Percentiles rank a stretch among this genome's conserved stretches.
These are phyloP conservation scores for Pezicula carpinea DNA, from an alignment of 2,329 filamentous ascomycete species.

Conservation along the genomic window DNA sequence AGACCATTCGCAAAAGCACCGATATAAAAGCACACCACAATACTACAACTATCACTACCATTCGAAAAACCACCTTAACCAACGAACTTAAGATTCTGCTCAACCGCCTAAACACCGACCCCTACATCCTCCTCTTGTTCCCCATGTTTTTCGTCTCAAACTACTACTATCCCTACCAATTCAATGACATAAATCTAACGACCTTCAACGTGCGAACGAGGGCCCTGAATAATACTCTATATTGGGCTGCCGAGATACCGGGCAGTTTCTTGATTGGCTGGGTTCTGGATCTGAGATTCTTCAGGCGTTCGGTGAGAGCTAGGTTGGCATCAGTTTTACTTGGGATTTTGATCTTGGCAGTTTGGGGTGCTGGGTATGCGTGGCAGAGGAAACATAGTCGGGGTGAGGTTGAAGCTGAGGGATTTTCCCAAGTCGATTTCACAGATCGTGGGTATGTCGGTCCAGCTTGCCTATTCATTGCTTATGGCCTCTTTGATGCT, in stretches of 20 bases:
- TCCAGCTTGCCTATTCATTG: constrained; percentile 84
- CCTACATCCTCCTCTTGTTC: constrained; percentile 69
- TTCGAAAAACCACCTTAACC: constrained; percentile 82
- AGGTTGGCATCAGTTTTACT: constrained; percentile 56
- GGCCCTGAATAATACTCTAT: constrained; percentile 68
- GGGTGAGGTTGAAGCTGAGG: constrained; percentile 6
- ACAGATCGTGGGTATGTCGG: constrained; percentile 60
- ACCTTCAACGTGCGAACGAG: constrained; percentile 70
- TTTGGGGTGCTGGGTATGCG: constrained; percentile 78
- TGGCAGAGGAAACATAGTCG: constrained; percentile 63
- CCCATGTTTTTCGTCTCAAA: constrained; percentile 77
- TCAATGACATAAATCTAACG: constrained; percentile 65
- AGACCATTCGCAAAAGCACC: constrained; percentile 63
- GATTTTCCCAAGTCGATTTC: constrained; percentile 50
- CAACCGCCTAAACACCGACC: constrained; percentile 63
- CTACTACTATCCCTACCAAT: constrained; percentile 75
- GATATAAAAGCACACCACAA: constrained; percentile 38
- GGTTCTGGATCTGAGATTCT: constrained; percentile 53
- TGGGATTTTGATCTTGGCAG: constrained; percentile 62
- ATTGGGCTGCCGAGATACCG: constrained; percentile 72
- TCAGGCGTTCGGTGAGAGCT: constrained; percentile 63
- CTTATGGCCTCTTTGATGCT: constrained; percentile 83
- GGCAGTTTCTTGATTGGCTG: constrained; percentile 69
- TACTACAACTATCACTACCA: constrained; percentile 61
- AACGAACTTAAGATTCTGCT: constrained; percentile 70